Evolutionary conservation across 106 monocot genomes (phyloP).

Genomic region (Amphibolis antarctica): DNA sequence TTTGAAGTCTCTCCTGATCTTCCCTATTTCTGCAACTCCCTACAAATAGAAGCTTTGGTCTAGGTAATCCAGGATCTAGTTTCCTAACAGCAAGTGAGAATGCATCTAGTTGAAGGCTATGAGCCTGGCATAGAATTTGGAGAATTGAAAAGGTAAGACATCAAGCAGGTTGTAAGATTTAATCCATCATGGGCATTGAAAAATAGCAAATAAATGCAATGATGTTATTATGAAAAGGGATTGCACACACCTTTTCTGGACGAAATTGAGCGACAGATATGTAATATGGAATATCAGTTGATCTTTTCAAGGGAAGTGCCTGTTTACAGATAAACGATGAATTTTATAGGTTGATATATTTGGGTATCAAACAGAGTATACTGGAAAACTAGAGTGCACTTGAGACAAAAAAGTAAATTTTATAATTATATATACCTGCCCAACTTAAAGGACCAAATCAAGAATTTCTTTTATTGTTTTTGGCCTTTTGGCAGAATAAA

Average conservation of each 20-base stretch:
- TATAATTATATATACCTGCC: too few species aligned
- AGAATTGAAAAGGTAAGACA: slow-evolving; percentile 1
- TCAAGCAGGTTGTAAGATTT: background rate
- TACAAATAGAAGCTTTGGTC: slow-evolving; percentile 84
- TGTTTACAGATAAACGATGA: slow-evolving; percentile 10
- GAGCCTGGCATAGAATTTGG: slow-evolving; percentile 35
- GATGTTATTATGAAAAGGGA: background rate
- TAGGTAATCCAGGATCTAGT: slow-evolving; percentile 32
- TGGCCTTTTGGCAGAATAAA: too few species aligned
- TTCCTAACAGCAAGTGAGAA: slow-evolving; percentile 57
- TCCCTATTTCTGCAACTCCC: slow-evolving; percentile 83
- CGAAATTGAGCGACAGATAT: slow-evolving; percentile 94
- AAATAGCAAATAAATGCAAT: background rate
- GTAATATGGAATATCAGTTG: slow-evolving; percentile 26
- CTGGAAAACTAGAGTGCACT: background rate
- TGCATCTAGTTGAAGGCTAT: slow-evolving; percentile 73
- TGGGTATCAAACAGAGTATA: background rate
- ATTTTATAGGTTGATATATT: background rate
- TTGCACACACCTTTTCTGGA: slow-evolving; percentile 72
- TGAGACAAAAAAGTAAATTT: background rate
- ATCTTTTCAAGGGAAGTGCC: slow-evolving; percentile 73
- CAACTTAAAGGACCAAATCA: too few species aligned
- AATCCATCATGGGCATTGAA: background rate
- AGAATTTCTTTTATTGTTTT: too few species aligned
- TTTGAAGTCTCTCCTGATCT: slow-evolving; percentile 63